phyloP scores from a whole-genome alignment of 768 basidiomycete species.

The Boletales sp. region DNA sequence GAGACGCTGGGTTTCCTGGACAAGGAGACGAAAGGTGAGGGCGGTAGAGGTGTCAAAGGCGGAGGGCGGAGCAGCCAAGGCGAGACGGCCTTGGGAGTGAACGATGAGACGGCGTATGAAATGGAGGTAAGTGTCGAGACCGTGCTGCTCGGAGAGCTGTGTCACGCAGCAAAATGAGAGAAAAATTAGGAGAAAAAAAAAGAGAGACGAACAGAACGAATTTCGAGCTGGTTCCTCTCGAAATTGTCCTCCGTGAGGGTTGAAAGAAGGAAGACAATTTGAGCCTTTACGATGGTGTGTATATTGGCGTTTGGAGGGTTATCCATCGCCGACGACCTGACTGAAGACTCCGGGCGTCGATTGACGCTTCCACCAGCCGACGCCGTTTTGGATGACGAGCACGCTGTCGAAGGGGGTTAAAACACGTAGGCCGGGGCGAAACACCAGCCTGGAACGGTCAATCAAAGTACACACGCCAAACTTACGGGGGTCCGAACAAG shows the following conservation, averaged over 20 bases:
- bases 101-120: conserved; percentile 95
- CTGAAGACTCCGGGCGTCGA: conserved; percentile 71
- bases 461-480: conserved; percentile 18
- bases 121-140: conserved; percentile 94
- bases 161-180: conserved; percentile 17
- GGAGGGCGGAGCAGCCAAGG: conserved; percentile 55
- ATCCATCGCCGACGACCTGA: conserved; percentile 82
- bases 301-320: conserved; percentile 81
- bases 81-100: conserved; percentile 73
- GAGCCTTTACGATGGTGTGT: conserved; percentile 91
- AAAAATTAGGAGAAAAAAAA: conserved; percentile 10
- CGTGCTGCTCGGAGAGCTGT: conserved; percentile 95
- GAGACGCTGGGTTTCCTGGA: conserved; percentile 85
- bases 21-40: conserved; percentile 78
- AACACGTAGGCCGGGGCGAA: conserved; percentile 30
- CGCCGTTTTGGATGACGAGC: conserved; percentile 53
- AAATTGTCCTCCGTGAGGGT: conserved; percentile 97
- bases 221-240: conserved; percentile 89
- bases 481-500: conserved; percentile 6
- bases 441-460: conserved; percentile 30
- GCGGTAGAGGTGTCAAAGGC: conserved; percentile 72
- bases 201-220: conserved; percentile 74
- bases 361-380: conserved; percentile 63
- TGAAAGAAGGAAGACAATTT: conserved; percentile 96
- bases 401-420: conserved; percentile 30